A percentile compares a stretch with the other conserved stretches of the same genome.
Evolutionary conservation across 1,284 basidiomycete species (phyloP).

Genomic region (Ustilago curta): DNA sequence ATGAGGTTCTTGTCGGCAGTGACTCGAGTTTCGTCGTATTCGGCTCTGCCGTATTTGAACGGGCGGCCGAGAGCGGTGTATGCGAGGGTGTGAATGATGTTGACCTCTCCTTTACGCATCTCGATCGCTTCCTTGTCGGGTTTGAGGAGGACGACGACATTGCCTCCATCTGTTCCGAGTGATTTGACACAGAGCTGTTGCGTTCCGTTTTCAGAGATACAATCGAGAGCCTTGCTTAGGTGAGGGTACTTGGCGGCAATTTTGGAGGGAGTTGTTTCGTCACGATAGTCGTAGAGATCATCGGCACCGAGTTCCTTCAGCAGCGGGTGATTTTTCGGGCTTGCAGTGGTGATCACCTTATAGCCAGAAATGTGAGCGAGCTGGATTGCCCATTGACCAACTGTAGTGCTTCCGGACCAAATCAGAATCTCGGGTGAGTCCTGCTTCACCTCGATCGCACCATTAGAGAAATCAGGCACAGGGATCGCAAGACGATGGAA

Average conservation of each 20-base stretch:
- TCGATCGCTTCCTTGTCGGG: conserved; percentile 56
- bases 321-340: conserved; percentile 65
- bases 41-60: conserved; percentile 55
- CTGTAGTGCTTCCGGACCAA: conserved; percentile 74
- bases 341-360: conserved; percentile 72
- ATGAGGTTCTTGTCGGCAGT: conserved; percentile 36
- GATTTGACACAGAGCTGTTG: conserved; percentile 52
- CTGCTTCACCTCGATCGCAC: conserved; percentile 37
- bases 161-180: conserved; percentile 51
- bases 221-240: conserved; percentile 62
- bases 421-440: conserved; percentile 68
- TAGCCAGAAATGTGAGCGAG: conserved; percentile 71
- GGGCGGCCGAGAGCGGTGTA: conserved; percentile 57
- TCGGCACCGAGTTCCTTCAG: conserved; percentile 61
- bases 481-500: conserved; percentile 45
- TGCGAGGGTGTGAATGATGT: conserved; percentile 58
- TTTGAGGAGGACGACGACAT: conserved; percentile 59
- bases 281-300: conserved; percentile 72
- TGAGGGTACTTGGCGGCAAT: conserved; percentile 62
- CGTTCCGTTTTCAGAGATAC: conserved; percentile 63
- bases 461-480: conserved; percentile 38
- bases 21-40: conserved; percentile 40
- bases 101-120: conserved; percentile 54
- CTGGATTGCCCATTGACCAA: conserved; percentile 72
- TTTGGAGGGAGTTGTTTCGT: conserved; percentile 60